Conservation (phyloP, 495 filamentous ascomycete species). For the Talaromyces wortmannii region DNA sequence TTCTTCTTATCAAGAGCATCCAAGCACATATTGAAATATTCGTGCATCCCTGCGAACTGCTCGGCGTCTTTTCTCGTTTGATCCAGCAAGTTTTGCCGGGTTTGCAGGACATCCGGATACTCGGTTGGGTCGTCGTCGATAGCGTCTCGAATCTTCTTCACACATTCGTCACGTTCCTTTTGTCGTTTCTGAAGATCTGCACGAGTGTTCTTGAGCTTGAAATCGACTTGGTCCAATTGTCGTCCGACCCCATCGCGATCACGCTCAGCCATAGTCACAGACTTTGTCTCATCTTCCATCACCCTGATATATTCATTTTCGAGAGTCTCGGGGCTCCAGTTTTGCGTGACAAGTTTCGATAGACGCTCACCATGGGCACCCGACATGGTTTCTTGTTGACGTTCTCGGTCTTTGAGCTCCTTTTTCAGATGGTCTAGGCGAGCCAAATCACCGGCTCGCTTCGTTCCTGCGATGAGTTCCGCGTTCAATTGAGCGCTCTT, state of each 20-base stretch:
- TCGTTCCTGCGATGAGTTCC: constrained; percentile 69
- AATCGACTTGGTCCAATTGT: constrained; percentile 72
- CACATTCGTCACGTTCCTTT: constrained; percentile 55
- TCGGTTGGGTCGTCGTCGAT: constrained; percentile 47
- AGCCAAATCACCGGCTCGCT: constrained; percentile 70
- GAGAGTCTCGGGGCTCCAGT: constrained; percentile 64
- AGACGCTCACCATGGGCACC: constrained; percentile 68
- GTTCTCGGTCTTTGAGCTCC: constrained; percentile 62
- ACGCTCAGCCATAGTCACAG: constrained; percentile 54
- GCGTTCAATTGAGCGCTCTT: constrained; percentile 58
- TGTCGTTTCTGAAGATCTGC: constrained; percentile 56
- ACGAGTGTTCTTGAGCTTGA: constrained; percentile 59
- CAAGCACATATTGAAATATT: constrained; percentile 58
- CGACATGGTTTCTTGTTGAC: constrained; percentile 68
- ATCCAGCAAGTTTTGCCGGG: constrained; percentile 55
- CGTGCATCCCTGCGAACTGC: constrained; percentile 50
- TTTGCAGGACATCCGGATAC: constrained; percentile 43
- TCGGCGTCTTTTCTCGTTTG: constrained; percentile 55
- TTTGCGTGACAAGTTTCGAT: constrained; percentile 46
- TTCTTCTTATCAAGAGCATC: constrained; percentile 52
- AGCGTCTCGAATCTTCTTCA: constrained; percentile 38
- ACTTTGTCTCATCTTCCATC: constrained; percentile 45
- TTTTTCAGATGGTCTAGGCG: constrained; percentile 72
- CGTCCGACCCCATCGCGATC: constrained; percentile 61
- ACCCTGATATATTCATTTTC: constrained; percentile 65